A percentile compares a stretch with the other conserved stretches of the same genome.
These are phyloP conservation scores for Tricholoma furcatifolium DNA, from an alignment of 768 basidiomycete genomes.

Conservation along the genomic window DNA sequence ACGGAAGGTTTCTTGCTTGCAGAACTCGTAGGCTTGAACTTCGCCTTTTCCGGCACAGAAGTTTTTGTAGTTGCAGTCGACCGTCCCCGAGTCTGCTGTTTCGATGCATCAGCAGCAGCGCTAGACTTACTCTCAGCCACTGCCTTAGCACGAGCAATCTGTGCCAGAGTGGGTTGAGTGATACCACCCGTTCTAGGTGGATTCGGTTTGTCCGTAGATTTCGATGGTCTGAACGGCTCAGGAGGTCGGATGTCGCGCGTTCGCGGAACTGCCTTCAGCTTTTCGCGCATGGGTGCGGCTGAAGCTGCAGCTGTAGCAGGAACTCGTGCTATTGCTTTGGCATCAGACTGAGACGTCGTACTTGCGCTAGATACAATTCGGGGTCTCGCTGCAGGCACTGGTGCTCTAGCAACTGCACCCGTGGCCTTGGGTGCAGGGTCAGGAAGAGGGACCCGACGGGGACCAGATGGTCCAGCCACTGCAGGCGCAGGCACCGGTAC, in stretches of 20 bases:
- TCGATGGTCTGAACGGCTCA: neutral
- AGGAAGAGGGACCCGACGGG: conserved; percentile 13
- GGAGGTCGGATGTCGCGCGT: neutral
- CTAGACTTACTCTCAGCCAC: conserved; percentile 12
- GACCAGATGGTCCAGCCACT: conserved; percentile 8
- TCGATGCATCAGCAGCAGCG: neutral
- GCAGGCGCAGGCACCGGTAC: neutral
- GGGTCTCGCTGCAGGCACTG: conserved; percentile 1
- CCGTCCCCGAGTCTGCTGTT: conserved; percentile 17
- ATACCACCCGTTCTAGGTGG: conserved; percentile 13
- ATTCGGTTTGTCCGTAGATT: conserved; percentile 3
- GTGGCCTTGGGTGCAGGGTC: neutral
- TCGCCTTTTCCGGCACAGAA: neutral
- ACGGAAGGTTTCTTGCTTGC: conserved; percentile 12
- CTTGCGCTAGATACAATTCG: conserved; percentile 5
- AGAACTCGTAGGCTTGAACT: conserved; percentile 1
- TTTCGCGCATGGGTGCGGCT: conserved; percentile 1
- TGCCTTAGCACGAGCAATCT: conserved; percentile 24
- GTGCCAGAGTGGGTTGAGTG: conserved; percentile 27
- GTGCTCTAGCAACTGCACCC: neutral
- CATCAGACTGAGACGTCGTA: neutral
- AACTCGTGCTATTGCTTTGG: neutral
- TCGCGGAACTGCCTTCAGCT: conserved; percentile 3
- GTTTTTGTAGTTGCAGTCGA: conserved; percentile 10
- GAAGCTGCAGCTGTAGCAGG: neutral